Evolutionary conservation across 495 filamentous ascomycete species (phyloP).

Genomic region (Annulohypoxylon bovei): DNA sequence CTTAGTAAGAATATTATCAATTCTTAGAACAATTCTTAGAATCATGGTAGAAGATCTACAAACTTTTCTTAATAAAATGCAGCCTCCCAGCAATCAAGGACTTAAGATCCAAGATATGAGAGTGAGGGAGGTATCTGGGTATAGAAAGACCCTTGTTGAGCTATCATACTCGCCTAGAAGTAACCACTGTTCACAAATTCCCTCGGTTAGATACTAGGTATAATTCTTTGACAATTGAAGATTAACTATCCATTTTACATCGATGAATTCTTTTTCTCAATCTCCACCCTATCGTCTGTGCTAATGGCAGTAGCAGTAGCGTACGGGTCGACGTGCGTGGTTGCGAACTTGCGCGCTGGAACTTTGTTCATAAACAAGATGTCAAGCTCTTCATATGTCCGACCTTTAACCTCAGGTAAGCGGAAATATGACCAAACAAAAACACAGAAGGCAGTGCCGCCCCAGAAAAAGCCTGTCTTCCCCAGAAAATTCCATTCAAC

Average conservation of each 20-base stretch:
- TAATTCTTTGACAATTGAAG: no score
- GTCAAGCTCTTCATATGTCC: constrained; percentile 63
- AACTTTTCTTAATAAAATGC: no score
- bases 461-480: constrained; percentile 61
- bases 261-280: constrained; percentile 10
- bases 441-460: constrained; percentile 54
- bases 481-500: constrained; percentile 55
- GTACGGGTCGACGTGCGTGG: constrained; percentile 44
- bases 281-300: constrained; percentile 8
- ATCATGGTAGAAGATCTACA: no score
- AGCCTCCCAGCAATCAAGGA: no score
- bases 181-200: no score
- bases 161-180: no score
- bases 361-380: constrained; percentile 60
- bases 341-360: constrained; percentile 53
- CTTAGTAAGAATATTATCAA: no score
- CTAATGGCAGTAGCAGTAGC: background rate
- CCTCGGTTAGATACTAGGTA: no score
- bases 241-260: background rate
- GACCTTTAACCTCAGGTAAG: constrained; percentile 46
- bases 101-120: no score
- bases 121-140: no score
- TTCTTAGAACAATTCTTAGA: no score
- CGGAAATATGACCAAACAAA: constrained; percentile 46
- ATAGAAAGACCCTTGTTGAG: no score